Base-by-base conservation (phyloP, 2,329 filamentous ascomycete species). In the Ophiostoma perfectum region DNA sequence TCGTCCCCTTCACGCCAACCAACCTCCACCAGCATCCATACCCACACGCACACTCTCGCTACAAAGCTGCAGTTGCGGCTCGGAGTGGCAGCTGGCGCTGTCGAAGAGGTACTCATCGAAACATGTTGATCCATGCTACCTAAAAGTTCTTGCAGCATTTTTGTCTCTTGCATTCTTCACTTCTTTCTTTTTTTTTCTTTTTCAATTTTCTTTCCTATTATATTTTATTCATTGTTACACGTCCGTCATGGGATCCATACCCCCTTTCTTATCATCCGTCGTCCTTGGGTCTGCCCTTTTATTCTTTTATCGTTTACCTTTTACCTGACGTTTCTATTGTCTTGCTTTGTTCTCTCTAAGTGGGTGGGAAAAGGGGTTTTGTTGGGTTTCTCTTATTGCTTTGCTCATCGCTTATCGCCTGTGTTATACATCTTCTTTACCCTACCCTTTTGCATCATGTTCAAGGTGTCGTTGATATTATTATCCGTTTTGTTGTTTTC, bases 71-170 rank as follows among this genome's bases (percentile, higher is more conserved):
- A 58, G n/a, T 36, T 38, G 55, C 18, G 49, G 49, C 49, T 55
- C 27, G 27, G 27, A 27, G 27, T 27, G 27, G 27, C 27, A 27
- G 27, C 27, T 27, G 27, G n/a, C 49, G 49, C n/a, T 47, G 45
- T 16, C 14, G 4, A 47, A 12, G 11, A 47, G 42, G 45, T 47
- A 18, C 41, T 16, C 63, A 47, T 41, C 58, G 58, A 63, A 44
- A 44, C 60, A 60, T 44, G 39, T 52, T 67, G 44, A 39, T 60
- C 11, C 27, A 65, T 68, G 63, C 67, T 8, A 65, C 42, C 63
- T 63, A 63, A 63, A 63, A 63, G 60, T 63, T 63, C 14, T 63
- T 42, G 62, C 60, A 64, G 55, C 66, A 66, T 49, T 66, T 47
- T 60, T 39, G 18, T 41, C 42, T 60, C 65, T 27, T 64, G 27